phyloP scores from a whole-genome alignment of 2,329 filamentous ascomycete genomes.

The Cercospora citrullina region DNA sequence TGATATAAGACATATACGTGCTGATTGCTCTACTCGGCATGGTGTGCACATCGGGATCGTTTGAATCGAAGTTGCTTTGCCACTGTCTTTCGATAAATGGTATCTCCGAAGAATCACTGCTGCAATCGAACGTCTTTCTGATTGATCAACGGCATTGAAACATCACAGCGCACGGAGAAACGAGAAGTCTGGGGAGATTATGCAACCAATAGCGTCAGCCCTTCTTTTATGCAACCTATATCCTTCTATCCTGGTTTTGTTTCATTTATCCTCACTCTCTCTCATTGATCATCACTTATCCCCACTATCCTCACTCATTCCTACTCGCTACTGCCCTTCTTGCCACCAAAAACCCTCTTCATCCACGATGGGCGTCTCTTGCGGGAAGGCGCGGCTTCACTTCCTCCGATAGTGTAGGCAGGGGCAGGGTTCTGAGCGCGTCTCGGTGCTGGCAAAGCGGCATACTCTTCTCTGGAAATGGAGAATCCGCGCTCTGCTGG shows the following conservation, averaged over 20 bases:
- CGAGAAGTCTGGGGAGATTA: no score
- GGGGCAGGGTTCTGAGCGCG: not conserved
- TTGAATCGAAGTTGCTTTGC: no score
- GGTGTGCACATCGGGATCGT: no score
- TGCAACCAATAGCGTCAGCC: not conserved
- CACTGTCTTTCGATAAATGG: no score
- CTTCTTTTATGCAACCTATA: not conserved
- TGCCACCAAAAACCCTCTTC: not conserved
- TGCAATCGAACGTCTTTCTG: no score
- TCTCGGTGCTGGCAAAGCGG: not conserved
- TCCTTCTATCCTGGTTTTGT: not conserved
- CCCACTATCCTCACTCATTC: not conserved
- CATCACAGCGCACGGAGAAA: not conserved
- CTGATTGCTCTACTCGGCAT: no score
- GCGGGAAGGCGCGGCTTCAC: not conserved
- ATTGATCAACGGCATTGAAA: not conserved
- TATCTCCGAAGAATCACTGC: no score
- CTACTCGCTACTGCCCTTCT: not conserved
- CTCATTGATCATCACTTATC: not conserved
- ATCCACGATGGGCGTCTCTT: slow-evolving; percentile 1
- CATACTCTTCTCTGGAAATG: slow-evolving; percentile 1
- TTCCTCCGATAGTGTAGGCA: not conserved
- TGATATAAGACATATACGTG: no score
- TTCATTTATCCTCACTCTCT: not conserved
- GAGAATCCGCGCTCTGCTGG: slow-evolving; percentile 5